phyloP scores from a whole-genome alignment of 345 rosid species.

The Salix brachista region DNA sequence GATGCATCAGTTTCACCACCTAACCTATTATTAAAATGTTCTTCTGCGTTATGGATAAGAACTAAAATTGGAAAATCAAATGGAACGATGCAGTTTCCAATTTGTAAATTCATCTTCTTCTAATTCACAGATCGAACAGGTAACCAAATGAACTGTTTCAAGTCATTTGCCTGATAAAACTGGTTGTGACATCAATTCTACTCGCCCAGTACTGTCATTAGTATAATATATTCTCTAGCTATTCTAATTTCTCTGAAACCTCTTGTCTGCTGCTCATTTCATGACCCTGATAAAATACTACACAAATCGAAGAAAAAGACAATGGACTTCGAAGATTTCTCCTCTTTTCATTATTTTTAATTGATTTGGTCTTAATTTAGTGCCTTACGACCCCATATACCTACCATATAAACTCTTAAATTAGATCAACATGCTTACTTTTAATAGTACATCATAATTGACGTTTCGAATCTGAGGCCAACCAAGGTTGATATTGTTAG shows the following conservation, averaged over 20 bases:
- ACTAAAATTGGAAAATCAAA: not conserved
- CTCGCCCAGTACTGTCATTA: no score
- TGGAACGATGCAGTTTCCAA: not conserved
- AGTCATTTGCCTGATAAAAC: no score
- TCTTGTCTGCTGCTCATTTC: not conserved
- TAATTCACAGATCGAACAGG: not conserved
- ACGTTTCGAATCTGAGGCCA: not conserved
- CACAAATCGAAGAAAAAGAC: not conserved
- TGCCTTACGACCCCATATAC: not conserved
- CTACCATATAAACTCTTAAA: not conserved
- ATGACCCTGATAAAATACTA: not conserved
- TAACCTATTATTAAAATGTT: no score
- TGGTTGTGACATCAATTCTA: no score
- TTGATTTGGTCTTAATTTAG: not conserved
- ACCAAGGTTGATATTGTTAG: not conserved
- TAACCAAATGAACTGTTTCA: not conserved
- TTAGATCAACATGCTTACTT: not conserved
- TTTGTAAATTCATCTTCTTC: not conserved
- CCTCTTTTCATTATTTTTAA: not conserved
- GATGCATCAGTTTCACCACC: no score
- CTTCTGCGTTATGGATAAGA: not conserved
- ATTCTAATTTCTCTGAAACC: not conserved
- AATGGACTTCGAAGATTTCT: not conserved
- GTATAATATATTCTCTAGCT: not conserved
- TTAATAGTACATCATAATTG: not conserved